Conservation (phyloP, 2,329 filamentous ascomycete species). For the Hymenoscyphus occultus region DNA sequence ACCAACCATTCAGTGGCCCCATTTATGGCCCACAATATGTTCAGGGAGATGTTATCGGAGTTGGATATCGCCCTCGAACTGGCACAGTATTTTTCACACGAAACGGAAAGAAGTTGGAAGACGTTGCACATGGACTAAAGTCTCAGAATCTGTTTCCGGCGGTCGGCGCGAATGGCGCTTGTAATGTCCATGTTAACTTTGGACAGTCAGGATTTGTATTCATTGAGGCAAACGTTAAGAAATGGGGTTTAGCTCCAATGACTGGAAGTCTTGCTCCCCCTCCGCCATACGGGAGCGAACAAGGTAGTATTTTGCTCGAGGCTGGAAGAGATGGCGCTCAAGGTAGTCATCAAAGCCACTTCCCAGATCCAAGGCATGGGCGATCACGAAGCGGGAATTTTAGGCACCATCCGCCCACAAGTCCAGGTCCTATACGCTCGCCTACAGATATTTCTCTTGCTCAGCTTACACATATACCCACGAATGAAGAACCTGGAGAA, state of each 20-base stretch:
- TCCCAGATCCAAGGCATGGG: conserved; percentile 54
- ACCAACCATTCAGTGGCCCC: conserved; percentile 82
- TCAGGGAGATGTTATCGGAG: conserved; percentile 93
- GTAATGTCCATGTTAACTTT: conserved; percentile 92
- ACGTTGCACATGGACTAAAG: conserved; percentile 89
- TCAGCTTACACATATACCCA: conserved; percentile 71
- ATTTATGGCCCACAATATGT: conserved; percentile 80
- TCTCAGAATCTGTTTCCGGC: conserved; percentile 97
- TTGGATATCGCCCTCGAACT: conserved; percentile 90
- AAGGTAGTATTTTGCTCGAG: conserved; percentile 92
- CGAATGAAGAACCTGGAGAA: conserved; percentile 63
- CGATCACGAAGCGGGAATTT: conserved; percentile 77
- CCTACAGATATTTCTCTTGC: conserved; percentile 95
- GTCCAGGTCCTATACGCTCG: conserved; percentile 83
- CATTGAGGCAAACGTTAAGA: conserved; percentile 99
- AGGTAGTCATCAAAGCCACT: conserved; percentile 45
- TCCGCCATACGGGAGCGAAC: conserved; percentile 93
- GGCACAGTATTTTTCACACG: conserved; percentile 97
- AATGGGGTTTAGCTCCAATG: conserved; percentile 96
- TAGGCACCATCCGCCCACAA: conserved; percentile 69
- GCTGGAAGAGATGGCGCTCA: conserved; percentile 59
- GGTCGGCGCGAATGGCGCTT: conserved; percentile 92
- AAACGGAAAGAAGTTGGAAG: conserved; percentile 95
- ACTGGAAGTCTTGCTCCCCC: conserved; percentile 92
- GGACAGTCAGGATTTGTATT: conserved; percentile 98